Evolutionary conservation across 495 filamentous ascomycete species (phyloP).

Genomic region (Beverwykella pulmonaria): DNA sequence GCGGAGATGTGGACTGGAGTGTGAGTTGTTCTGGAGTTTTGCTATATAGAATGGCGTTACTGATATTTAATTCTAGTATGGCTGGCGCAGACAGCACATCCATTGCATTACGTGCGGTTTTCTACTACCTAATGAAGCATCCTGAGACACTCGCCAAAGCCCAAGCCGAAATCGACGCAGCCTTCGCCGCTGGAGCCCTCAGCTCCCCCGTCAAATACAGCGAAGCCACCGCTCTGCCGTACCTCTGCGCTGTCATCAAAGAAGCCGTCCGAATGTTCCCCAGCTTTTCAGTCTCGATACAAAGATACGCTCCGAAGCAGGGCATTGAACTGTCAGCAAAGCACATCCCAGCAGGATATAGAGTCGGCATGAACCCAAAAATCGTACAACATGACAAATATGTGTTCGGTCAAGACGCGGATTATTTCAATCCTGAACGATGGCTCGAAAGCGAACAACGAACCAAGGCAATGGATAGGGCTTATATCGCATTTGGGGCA

Average conservation of each 20-base stretch:
- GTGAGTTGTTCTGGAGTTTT: neutral
- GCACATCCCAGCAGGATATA: constrained; percentile 56
- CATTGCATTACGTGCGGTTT: constrained; percentile 24
- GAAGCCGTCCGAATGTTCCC: constrained; percentile 37
- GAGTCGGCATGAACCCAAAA: constrained; percentile 51
- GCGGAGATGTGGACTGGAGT: constrained; percentile 57
- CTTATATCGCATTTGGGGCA: constrained; percentile 3
- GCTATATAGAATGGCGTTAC: neutral
- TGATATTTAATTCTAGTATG: constrained; percentile 14
- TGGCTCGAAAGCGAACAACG: constrained; percentile 45
- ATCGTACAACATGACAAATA: constrained; percentile 58
- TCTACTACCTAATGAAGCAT: constrained; percentile 30
- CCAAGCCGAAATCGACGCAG: constrained; percentile 25
- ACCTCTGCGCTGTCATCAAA: constrained; percentile 37
- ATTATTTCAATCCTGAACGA: constrained; percentile 60
- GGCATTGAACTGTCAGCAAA: constrained; percentile 54
- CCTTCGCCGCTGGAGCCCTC: constrained; percentile 4
- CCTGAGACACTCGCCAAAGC: constrained; percentile 23
- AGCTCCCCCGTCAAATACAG: constrained; percentile 22
- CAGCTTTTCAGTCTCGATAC: constrained; percentile 41
- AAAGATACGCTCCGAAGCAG: constrained; percentile 51
- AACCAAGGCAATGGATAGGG: constrained; percentile 8
- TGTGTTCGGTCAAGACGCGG: constrained; percentile 59
- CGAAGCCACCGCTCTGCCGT: constrained; percentile 26
- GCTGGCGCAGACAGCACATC: constrained; percentile 40